These are phyloP conservation scores for Trichoderma asperelloides DNA, from an alignment of 495 filamentous ascomycete genomes.

Conservation along the genomic window DNA sequence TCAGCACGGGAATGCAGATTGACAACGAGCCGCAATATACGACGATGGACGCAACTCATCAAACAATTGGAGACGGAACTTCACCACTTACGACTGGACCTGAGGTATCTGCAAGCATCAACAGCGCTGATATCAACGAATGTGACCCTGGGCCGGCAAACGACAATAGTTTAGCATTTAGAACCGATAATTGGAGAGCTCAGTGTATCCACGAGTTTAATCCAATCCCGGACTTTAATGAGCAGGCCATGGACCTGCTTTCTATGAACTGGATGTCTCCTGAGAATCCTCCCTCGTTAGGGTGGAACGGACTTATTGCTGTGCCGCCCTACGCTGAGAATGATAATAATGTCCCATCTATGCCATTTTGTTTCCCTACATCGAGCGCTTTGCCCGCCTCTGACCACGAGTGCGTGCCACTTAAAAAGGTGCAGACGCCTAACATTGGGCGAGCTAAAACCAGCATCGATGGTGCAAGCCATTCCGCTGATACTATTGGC, in stretches of 20 bases:
- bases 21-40: not conserved
- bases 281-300: not conserved
- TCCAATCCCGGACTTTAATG: not conserved
- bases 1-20: not conserved
- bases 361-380: not conserved
- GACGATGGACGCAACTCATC: not conserved
- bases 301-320: not conserved
- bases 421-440: not conserved
- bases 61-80: not conserved
- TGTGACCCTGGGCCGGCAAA: not conserved
- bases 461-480: not conserved
- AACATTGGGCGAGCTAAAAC: not conserved
- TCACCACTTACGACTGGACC: not conserved
- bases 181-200: not conserved
- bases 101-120: not conserved
- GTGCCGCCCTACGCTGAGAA: not conserved
- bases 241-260: not conserved
- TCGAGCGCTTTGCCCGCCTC: not conserved
- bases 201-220: not conserved
- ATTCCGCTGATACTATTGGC: not conserved
- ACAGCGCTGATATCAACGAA: not conserved
- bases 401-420: not conserved
- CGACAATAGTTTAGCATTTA: not conserved
- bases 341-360: not conserved
- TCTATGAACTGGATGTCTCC: slow-evolving; percentile 1